phyloP scores from a whole-genome alignment of 2,329 filamentous ascomycete species.

The Ophiostoma australiae region DNA sequence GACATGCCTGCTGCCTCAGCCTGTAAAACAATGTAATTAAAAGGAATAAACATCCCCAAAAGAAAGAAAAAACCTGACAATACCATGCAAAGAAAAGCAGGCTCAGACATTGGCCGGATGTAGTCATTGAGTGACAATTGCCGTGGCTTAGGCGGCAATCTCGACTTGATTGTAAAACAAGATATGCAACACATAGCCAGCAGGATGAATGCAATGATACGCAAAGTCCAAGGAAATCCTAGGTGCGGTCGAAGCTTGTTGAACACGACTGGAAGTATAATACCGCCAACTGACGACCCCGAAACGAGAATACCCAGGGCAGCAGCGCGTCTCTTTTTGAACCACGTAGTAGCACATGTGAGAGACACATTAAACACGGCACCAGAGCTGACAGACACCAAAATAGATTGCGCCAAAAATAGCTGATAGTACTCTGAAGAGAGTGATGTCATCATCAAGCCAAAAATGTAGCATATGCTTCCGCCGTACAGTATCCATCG shows the following conservation, averaged over 20 bases:
- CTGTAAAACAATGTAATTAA: constrained; percentile 4
- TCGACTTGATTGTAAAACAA: neutral
- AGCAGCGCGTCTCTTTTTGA: neutral
- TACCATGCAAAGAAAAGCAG: neutral
- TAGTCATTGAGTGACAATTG: neutral
- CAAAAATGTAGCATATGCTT: neutral
- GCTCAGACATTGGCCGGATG: neutral
- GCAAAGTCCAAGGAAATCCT: constrained; percentile 1
- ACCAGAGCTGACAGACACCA: neutral
- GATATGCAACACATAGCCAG: neutral
- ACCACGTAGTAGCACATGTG: neutral
- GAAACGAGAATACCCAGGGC: constrained; percentile 4
- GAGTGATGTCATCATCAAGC: neutral
- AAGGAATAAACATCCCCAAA: neutral
- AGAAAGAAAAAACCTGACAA: neutral
- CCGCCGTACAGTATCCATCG: neutral
- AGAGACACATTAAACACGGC: neutral
- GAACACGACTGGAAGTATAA: neutral
- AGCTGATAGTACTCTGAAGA: constrained; percentile 1
- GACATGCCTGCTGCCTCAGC: neutral
- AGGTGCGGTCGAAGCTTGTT: neutral
- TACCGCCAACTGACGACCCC: neutral
- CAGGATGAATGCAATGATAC: neutral
- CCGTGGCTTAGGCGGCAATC: neutral
- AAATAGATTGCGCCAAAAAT: neutral